Evolutionary conservation across 164 flowering plant genomes (phyloP).

Genomic region (Stephania yunnanensis): DNA sequence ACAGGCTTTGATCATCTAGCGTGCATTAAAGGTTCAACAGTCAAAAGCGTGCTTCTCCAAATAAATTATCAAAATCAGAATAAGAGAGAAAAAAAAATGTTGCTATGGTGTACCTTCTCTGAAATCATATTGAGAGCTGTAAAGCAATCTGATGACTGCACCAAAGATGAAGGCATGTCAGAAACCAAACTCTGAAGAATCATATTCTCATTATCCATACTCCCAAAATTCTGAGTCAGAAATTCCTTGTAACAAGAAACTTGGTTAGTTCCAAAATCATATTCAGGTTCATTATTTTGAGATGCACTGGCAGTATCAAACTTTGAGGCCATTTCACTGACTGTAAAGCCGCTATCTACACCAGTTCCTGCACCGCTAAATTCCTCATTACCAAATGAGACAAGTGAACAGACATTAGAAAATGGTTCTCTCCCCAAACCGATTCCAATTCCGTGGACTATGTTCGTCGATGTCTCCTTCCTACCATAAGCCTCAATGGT

Average conservation of each 20-base stretch:
- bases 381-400: slow-evolving; percentile 18
- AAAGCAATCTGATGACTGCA: slow-evolving; percentile 19
- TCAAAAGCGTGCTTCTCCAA: too few species aligned
- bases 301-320: slow-evolving; percentile 18
- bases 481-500: slow-evolving; percentile 11
- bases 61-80: too few species aligned
- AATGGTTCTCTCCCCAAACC: slow-evolving; percentile 13
- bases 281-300: slow-evolving; percentile 16
- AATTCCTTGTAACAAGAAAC: too few species aligned
- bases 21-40: too few species aligned
- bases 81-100: too few species aligned
- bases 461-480: slow-evolving; percentile 13
- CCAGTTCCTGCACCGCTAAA: slow-evolving; percentile 13
- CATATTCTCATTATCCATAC: too few species aligned
- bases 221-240: too few species aligned
- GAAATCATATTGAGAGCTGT: slow-evolving; percentile 17
- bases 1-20: too few species aligned
- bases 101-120: slow-evolving; percentile 17
- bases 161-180: slow-evolving; percentile 3
- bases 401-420: slow-evolving; percentile 14
- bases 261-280: background rate
- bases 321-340: slow-evolving; percentile 14
- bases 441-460: slow-evolving; percentile 12
- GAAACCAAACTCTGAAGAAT: slow-evolving; percentile 5
- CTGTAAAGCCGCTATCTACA: slow-evolving; percentile 12